Base-by-base conservation (phyloP, 169 alveolate species). In the Plasmodium sp. region DNA sequence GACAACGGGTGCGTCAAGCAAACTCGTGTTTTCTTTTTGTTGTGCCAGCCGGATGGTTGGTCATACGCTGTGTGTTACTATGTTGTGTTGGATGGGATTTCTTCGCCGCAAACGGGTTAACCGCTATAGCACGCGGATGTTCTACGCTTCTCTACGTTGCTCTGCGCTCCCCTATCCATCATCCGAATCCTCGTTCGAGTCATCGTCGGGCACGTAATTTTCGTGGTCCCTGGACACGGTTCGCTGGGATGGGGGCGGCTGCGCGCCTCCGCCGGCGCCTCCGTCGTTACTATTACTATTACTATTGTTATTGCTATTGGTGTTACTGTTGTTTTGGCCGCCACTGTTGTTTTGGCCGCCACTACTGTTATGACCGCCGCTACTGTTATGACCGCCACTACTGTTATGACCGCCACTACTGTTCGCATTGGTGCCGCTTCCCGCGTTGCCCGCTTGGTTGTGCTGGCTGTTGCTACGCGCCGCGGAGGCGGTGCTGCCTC, bases 381-480 rank as follows among this genome's bases (percentile, higher is more conserved):
- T 10, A 67, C 72, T 84, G 74, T 84, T 74, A 1, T 14, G 27
- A 12, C 31, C 3, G 41, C 3, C 3, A 34, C 41, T 31, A 9
- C n/a, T 39, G n/a, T 71, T 96, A 10, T 95, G 92, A 12, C 95
- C 95, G 41, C 71, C 80, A 31, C 93, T 97, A 73, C 96, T 98
- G 43, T 97, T 98, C 12, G 94, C 98, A 34, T 97, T 98, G 9
- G 95, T 93, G 51, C 96, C 92, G 10, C 95, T 97, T 56, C 88
- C 96, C 18, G 93, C 84, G 22, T 84, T 96, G 43, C 93, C 88
- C n/a, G 97, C 67, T 48, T 48, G 58, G 58, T 48, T 48, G 1
- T 12, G 0, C 2, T 45, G 58, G 62, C 62, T 51, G 62, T 51
- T 51, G 4, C 62, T 51, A 51, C 5, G 22, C 62, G 27, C 34